Evolutionary conservation across 208 protist genomes (phyloP).

Genomic region (Trypanosoma rangeli): DNA sequence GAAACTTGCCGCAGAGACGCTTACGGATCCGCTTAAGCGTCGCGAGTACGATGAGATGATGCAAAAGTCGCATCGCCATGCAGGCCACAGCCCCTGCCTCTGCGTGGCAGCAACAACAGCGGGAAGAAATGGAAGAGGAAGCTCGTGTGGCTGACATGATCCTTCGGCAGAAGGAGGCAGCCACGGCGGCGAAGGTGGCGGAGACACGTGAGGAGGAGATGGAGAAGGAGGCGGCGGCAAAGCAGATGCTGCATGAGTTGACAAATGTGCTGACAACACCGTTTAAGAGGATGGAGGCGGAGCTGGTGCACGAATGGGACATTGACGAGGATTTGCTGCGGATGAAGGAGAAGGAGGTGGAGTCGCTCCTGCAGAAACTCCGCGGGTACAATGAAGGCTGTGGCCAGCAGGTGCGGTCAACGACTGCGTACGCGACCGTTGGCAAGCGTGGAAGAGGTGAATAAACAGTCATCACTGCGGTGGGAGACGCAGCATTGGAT

Average conservation of each 20-base stretch:
- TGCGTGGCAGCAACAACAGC: conserved; percentile 31
- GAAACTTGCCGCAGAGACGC: conserved; percentile 57
- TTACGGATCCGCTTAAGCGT: conserved; percentile 47
- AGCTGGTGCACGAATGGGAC: conserved; percentile 73
- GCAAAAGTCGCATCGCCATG: not conserved
- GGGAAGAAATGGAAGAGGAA: conserved; percentile 43
- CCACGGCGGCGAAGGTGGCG: conserved; percentile 30
- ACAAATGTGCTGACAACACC: conserved; percentile 59
- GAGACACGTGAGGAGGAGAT: conserved; percentile 30
- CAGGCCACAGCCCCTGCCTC: not conserved
- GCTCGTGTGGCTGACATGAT: conserved; percentile 55
- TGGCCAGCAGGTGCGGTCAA: conserved; percentile 5
- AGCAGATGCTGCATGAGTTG: conserved; percentile 54
- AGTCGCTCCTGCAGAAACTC: conserved; percentile 47
- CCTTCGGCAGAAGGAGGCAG: conserved; percentile 48
- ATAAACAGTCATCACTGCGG: not conserved
- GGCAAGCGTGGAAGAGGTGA: conserved; percentile 6
- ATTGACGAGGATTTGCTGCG: conserved; percentile 62
- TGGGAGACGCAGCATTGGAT: not conserved
- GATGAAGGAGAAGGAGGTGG: conserved; percentile 65
- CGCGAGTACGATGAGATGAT: conserved; percentile 40
- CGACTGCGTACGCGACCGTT: not conserved
- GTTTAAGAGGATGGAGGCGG: conserved; percentile 63
- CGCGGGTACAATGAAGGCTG: conserved; percentile 17
- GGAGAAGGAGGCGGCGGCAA: conserved; percentile 45